phyloP scores from a whole-genome alignment of 495 filamentous ascomycete species.

The Choiromyces venosus region DNA sequence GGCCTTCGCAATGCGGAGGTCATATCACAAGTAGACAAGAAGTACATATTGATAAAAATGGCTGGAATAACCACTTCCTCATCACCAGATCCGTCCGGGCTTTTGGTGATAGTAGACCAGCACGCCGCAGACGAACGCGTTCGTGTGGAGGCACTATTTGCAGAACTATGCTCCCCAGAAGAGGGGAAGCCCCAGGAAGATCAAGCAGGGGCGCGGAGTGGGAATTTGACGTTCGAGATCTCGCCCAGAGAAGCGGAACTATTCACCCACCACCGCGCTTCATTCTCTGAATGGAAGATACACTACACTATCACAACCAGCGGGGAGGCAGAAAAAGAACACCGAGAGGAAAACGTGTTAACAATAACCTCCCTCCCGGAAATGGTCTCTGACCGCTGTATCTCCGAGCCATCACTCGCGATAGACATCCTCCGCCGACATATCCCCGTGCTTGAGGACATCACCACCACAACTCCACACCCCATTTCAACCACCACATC shows the following conservation, averaged over 20 bases:
- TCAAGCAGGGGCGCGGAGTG: background rate
- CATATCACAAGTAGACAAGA: slow-evolving; percentile 78
- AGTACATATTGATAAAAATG: slow-evolving; percentile 75
- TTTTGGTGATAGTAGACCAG: slow-evolving; percentile 80
- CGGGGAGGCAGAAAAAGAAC: background rate
- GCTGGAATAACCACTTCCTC: slow-evolving; percentile 13
- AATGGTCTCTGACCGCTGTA: slow-evolving; percentile 25
- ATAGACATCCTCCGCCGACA: slow-evolving; percentile 34
- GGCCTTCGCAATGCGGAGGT: slow-evolving; percentile 59
- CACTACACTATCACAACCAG: slow-evolving; percentile 11
- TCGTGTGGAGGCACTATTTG: slow-evolving; percentile 65
- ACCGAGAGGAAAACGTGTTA: slow-evolving; percentile 3
- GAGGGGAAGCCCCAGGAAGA: background rate
- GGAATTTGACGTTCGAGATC: slow-evolving; percentile 17
- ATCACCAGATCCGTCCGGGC: slow-evolving; percentile 15
- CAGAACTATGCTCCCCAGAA: slow-evolving; percentile 47
- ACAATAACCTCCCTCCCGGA: slow-evolving; percentile 23
- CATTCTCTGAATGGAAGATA: slow-evolving; percentile 23
- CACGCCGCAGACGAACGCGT: slow-evolving; percentile 91
- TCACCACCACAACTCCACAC: background rate
- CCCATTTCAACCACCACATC: background rate
- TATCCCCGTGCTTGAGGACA: slow-evolving; percentile 10
- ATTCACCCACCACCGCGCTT: slow-evolving; percentile 45
- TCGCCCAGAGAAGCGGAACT: slow-evolving; percentile 18
- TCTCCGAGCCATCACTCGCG: slow-evolving; percentile 23